Conservation (phyloP, 331 rosid species). For the Acacia concinna region DNA sequence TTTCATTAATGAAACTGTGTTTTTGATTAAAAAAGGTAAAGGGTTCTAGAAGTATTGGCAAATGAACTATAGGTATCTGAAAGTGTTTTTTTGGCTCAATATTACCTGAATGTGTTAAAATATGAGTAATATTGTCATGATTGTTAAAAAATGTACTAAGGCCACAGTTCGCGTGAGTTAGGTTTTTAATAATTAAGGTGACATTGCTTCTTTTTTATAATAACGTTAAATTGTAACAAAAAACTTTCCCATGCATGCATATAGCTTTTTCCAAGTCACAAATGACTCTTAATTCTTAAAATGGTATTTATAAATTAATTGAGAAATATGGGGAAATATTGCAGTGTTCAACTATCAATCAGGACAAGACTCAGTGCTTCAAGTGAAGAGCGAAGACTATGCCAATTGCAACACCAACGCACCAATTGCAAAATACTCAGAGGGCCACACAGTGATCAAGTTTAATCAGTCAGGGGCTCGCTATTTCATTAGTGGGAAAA, state of each 20-base stretch:
- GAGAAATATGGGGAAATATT: neutral
- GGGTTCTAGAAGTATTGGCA: neutral
- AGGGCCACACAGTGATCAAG: constrained; percentile 61
- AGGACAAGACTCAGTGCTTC: constrained; percentile 69
- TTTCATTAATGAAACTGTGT: neutral
- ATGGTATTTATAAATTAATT: neutral
- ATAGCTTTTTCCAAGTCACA: neutral
- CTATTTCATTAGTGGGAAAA: constrained; percentile 73
- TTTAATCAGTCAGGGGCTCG: constrained; percentile 56
- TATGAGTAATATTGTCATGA: no score
- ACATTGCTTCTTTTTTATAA: no score
- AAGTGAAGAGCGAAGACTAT: constrained; percentile 59
- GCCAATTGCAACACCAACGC: constrained; percentile 55
- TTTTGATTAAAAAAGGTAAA: neutral
- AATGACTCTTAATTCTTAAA: neutral
- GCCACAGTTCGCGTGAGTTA: no score
- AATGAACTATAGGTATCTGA: no score
- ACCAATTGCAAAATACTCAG: constrained; percentile 40
- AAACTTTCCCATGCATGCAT: no score
- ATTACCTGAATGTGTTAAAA: no score
- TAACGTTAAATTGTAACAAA: no score
- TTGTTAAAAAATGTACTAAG: no score
- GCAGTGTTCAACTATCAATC: constrained; percentile 70
- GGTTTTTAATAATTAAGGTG: no score
- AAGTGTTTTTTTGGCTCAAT: no score